phyloP scores from a whole-genome alignment of 1,284 basidiomycete species.

The Chalciporus piperatoides region DNA sequence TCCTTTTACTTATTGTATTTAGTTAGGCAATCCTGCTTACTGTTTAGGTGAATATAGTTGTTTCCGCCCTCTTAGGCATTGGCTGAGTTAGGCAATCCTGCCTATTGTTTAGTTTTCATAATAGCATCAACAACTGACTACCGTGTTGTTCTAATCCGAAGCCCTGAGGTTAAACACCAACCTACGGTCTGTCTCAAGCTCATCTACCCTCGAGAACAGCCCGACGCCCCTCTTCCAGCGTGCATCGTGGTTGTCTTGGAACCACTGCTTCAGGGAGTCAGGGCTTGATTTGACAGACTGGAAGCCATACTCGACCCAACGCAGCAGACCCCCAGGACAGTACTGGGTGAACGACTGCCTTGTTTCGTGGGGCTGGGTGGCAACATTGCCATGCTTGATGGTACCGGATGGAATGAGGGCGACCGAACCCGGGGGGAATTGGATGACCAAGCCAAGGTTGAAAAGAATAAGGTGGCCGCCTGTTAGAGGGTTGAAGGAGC shows the following conservation, averaged over 20 bases:
- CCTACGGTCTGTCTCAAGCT: no score
- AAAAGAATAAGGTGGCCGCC: slow-evolving; percentile 13
- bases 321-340: slow-evolving; percentile 1
- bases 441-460: background rate
- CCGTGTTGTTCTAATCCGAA: no score
- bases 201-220: no score
- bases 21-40: no score
- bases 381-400: slow-evolving; percentile 6
- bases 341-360: slow-evolving; percentile 12
- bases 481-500: background rate
- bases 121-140: no score
- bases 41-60: no score
- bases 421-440: background rate
- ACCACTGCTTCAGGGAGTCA: background rate
- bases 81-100: no score
- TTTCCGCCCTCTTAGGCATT: no score
- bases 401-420: slow-evolving; percentile 11
- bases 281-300: background rate
- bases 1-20: no score
- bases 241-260: background rate
- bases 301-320: slow-evolving; percentile 1
- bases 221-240: background rate
- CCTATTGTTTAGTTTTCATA: no score
- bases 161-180: no score
- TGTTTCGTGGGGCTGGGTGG: background rate